Conservation (phyloP, 2,329 filamentous ascomycete genomes). For the Aspergillus sp. region DNA sequence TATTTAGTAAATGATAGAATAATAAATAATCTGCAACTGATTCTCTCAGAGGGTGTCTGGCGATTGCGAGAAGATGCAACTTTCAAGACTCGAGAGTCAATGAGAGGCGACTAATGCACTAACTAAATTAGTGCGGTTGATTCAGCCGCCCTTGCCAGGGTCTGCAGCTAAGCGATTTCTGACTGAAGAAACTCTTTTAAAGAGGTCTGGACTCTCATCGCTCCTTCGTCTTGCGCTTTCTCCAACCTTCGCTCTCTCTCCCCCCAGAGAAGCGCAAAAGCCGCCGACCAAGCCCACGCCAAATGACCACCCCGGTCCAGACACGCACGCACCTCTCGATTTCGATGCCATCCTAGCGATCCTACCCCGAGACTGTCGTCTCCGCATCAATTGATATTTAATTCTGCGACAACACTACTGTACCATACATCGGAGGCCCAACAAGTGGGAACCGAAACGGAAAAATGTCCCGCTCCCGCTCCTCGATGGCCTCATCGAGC, state of each 20-base stretch:
- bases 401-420: not conserved
- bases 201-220: not conserved
- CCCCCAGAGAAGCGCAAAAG: not conserved
- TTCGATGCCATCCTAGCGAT: not conserved
- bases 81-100: not conserved
- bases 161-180: constrained; percentile 15
- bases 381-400: not conserved
- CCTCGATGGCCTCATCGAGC: constrained; percentile 41
- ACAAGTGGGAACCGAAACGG: not conserved
- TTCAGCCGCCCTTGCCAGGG: not conserved
- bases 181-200: not conserved
- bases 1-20: constrained; percentile 17
- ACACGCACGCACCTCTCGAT: not conserved
- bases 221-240: not conserved
- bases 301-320: not conserved
- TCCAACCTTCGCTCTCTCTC: not conserved
- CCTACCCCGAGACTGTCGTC: not conserved
- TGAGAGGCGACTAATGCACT: not conserved
- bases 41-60: not conserved
- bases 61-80: not conserved
- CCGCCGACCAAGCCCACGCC: not conserved
- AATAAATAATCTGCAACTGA: constrained; percentile 15
- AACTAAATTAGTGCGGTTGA: constrained; percentile 9
- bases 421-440: not conserved
- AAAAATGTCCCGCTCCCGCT: constrained; percentile 32